Evolutionary conservation across 495 filamentous ascomycete genomes (phyloP).

Genomic region (Physcia stellaris): DNA sequence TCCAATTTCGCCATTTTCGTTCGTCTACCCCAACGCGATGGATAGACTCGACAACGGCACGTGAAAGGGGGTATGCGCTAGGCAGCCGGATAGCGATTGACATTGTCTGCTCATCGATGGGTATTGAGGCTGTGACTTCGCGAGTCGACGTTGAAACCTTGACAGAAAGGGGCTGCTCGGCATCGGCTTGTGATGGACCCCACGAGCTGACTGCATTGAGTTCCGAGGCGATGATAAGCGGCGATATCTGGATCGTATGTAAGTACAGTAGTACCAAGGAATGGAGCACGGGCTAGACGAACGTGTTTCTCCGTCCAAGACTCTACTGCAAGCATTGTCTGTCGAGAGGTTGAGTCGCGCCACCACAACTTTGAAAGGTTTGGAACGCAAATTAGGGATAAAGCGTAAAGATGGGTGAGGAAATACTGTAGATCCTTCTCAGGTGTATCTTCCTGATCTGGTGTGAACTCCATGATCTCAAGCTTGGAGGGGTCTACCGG

Average conservation of each 20-base stretch:
- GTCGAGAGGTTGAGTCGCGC: slow-evolving; percentile 59
- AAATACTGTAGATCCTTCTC: slow-evolving; percentile 45
- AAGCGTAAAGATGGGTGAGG: slow-evolving; percentile 74
- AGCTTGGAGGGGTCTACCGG: slow-evolving; percentile 54
- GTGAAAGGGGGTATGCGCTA: slow-evolving; percentile 61
- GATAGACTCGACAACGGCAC: slow-evolving; percentile 59
- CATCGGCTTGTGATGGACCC: slow-evolving; percentile 37
- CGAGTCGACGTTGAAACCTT: slow-evolving; percentile 53
- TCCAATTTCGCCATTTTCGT: slow-evolving; percentile 78
- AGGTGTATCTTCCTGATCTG: slow-evolving; percentile 13
- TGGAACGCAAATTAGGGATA: slow-evolving; percentile 59
- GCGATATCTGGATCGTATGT: slow-evolving; percentile 45
- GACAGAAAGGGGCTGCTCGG: slow-evolving; percentile 56
- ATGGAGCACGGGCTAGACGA: slow-evolving; percentile 8
- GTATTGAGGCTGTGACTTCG: slow-evolving; percentile 70
- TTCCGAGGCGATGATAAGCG: slow-evolving; percentile 58
- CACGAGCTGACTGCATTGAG: slow-evolving; percentile 61
- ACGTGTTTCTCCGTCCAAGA: slow-evolving; percentile 67
- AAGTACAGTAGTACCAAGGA: background rate
- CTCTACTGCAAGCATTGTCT: slow-evolving; percentile 61
- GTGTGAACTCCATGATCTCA: slow-evolving; percentile 55
- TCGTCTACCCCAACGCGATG: slow-evolving; percentile 79
- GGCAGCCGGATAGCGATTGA: slow-evolving; percentile 69
- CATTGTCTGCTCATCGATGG: slow-evolving; percentile 74
- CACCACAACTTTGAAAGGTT: slow-evolving; percentile 80